Evolutionary conservation across 1,284 basidiomycete genomes (phyloP), one percentile per base, ranked within the genome.

Genomic region (Cryptococcus deneoformans): DNA sequence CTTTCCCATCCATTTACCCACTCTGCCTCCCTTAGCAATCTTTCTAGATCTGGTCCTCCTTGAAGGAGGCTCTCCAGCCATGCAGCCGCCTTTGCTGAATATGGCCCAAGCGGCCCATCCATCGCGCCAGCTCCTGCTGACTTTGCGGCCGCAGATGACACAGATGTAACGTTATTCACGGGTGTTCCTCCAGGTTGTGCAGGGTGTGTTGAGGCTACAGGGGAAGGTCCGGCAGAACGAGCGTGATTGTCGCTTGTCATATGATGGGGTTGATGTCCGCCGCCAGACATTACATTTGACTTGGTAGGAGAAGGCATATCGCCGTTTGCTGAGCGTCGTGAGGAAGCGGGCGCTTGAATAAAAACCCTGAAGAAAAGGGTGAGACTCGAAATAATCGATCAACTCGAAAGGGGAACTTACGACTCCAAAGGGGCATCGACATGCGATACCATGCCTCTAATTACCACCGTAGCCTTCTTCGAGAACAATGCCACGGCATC

Each of bases 11-110:
- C 65, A 11, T 58, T 58, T 11, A 50, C 55, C 70, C 70, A 71
- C 53, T 75, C 66, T 11, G 73, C 68, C 45, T 75, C 71, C 38
- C 64, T 61, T 42, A 75, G 44, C 53, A 75, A 53, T 20, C 64
- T 61, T 42, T 75, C 73, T 40, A 73, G 57, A 49, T 66, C 66
- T 39, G 69, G 57, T 12, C 65, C 67, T 46, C 59, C 57, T 16
- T 56, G 48, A 20, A 61, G 59, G 59, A 71, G 63, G 16, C 55
- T 59, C 45, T 69, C 67, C 37, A 75, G 58, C 73, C 73, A 75
- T 5, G 36, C 38, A 12, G 44, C 35, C 16, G 68, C 57, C 6
- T 53, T 53, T 9, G 45, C 44, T 5, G 60, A n/a, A 54, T 52
- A 49, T 29, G 63, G 39, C 7, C 16, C 37, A 8, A 12, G 49